These are phyloP conservation scores for Schoenoplectus tabernaemontani DNA, from an alignment of 202 grass and related monocot species.

Conservation along the genomic window DNA sequence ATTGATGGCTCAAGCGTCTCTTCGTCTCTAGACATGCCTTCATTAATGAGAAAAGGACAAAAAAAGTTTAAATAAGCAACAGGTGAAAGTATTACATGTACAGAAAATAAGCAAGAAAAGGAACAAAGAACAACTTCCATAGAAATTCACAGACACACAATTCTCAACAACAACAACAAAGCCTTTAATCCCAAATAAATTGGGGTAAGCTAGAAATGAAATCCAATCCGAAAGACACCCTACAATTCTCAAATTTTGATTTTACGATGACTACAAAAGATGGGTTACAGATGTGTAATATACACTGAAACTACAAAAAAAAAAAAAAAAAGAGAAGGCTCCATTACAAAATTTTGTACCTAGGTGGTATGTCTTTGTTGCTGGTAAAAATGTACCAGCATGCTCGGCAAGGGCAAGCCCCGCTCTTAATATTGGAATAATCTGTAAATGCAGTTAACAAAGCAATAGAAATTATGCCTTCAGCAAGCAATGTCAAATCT, in stretches of 20 bases:
- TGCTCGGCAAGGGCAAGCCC: slow-evolving; percentile 84
- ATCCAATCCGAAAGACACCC: no score
- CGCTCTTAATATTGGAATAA: slow-evolving; percentile 91
- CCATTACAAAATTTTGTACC: slow-evolving; percentile 41
- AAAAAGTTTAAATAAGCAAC: not conserved
- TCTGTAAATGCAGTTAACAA: slow-evolving; percentile 52
- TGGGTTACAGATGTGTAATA: no score
- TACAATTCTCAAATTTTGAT: not conserved
- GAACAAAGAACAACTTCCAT: not conserved
- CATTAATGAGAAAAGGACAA: slow-evolving; percentile 33
- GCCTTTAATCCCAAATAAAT: no score
- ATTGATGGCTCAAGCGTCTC: slow-evolving; percentile 79
- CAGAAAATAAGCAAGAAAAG: not conserved
- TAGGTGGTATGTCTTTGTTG: slow-evolving; percentile 92
- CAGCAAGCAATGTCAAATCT: slow-evolving; percentile 4
- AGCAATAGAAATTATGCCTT: slow-evolving; percentile 27
- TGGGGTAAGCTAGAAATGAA: no score
- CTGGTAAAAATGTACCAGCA: slow-evolving; percentile 65
- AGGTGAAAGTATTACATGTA: not conserved
- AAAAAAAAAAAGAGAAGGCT: not conserved
- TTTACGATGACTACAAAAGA: not conserved
- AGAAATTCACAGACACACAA: not conserved
- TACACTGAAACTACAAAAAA: not conserved
- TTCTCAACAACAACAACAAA: no score
- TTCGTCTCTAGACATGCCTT: slow-evolving; percentile 87